phyloP scores from a whole-genome alignment of 305 asterid genomes.

The Caryopteris hybrid region DNA sequence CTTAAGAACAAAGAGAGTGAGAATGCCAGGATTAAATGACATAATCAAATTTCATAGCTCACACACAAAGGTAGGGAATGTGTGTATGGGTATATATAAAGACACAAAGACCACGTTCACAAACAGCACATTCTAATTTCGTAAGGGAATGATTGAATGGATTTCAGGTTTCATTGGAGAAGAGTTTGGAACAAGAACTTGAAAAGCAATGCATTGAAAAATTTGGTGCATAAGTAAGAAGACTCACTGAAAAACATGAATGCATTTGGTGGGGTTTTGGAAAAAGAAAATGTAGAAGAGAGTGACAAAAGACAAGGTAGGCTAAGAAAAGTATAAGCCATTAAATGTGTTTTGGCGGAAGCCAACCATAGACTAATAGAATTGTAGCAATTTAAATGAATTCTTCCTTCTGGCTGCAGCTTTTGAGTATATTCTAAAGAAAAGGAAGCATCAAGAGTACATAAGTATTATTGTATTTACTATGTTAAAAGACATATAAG shows the following conservation, averaged over 20 bases:
- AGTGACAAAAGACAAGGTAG: background rate
- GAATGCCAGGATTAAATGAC: background rate
- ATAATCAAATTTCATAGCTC: background rate
- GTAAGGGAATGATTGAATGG: background rate
- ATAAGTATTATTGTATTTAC: background rate
- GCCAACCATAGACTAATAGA: background rate
- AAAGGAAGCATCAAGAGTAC: background rate
- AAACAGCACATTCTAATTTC: background rate
- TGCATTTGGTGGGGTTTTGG: background rate
- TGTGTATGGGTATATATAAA: background rate
- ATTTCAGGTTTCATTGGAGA: background rate
- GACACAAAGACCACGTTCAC: too few relatives aligned
- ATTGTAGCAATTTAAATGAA: background rate
- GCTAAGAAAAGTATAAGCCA: background rate
- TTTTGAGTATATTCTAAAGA: background rate
- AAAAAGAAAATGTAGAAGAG: background rate
- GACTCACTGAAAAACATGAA: background rate
- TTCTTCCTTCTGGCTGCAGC: background rate
- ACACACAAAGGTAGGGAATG: too few relatives aligned
- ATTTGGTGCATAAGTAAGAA: background rate
- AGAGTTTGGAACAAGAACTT: background rate
- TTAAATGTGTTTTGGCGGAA: background rate
- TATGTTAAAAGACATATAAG: background rate
- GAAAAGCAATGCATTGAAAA: background rate
- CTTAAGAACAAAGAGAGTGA: constrained; percentile 3